Conservation (phyloP, 495 filamentous ascomycete species). For the Talaromyces trachyspermus region DNA sequence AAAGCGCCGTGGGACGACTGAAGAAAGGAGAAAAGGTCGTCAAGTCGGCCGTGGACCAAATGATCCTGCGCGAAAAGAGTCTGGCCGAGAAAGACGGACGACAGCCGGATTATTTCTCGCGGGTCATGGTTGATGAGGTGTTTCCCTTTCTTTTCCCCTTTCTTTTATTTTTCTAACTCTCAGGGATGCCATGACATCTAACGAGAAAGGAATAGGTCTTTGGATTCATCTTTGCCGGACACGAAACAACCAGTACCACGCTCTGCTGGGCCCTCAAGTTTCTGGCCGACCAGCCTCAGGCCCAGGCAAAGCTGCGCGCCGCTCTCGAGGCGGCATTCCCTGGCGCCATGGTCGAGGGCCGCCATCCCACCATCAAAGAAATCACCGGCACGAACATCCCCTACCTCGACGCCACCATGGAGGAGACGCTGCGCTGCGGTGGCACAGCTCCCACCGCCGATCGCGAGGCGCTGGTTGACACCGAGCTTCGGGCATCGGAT, state of each 20-base stretch:
- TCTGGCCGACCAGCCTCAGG: conserved; percentile 18
- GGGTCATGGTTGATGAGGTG: not conserved
- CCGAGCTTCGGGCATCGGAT: conserved; percentile 23
- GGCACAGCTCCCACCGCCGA: conserved; percentile 9
- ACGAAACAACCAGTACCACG: conserved; percentile 13
- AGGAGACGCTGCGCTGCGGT: conserved; percentile 25
- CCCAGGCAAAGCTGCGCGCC: conserved; percentile 21
- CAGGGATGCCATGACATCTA: not conserved
- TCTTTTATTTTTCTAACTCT: not conserved
- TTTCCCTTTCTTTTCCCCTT: not conserved
- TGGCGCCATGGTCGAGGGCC: conserved; percentile 4
- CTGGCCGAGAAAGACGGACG: conserved; percentile 23
- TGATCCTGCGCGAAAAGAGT: conserved; percentile 27
- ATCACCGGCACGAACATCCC: conserved; percentile 22
- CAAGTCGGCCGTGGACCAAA: conserved; percentile 25
- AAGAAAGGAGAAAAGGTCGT: conserved; percentile 9
- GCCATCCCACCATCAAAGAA: conserved; percentile 16
- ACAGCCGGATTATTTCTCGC: conserved; percentile 10
- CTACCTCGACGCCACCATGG: conserved; percentile 30
- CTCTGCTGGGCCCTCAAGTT: conserved; percentile 28
- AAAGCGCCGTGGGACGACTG: conserved; percentile 5
- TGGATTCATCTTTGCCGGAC: conserved; percentile 5
- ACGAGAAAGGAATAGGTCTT: not conserved
- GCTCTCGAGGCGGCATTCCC: conserved; percentile 16
- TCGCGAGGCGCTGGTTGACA: conserved; percentile 23